phyloP scores from a whole-genome alignment of 2,329 filamentous ascomycete species.

The Immersiporthe knoxdaviesiana region DNA sequence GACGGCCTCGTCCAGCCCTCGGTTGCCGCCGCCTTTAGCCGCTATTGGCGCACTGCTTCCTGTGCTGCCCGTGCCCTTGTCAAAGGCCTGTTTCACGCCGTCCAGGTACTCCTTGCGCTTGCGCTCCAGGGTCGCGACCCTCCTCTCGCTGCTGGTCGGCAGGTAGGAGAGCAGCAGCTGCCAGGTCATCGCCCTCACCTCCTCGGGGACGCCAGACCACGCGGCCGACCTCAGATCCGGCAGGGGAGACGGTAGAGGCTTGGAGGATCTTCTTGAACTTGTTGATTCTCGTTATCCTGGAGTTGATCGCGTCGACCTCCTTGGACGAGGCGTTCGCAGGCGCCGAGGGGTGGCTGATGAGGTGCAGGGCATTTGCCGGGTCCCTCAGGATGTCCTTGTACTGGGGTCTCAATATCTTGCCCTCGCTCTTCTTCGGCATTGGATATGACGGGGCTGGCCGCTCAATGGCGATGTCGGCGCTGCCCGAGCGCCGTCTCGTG shows the following conservation, averaged over 20 bases:
- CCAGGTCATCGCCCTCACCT: slow-evolving; percentile 99
- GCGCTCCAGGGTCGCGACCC: slow-evolving; percentile 85
- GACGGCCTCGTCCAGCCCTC: slow-evolving; percentile 90
- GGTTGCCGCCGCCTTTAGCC: slow-evolving; percentile 33
- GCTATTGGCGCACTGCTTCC: slow-evolving; percentile 28
- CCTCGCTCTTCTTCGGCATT: slow-evolving; percentile 84
- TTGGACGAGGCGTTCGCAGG: slow-evolving; percentile 76
- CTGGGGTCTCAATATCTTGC: slow-evolving; percentile 93
- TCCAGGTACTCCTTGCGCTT: slow-evolving; percentile 97
- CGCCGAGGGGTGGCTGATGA: slow-evolving; percentile 84
- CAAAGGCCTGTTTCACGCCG: slow-evolving; percentile 76
- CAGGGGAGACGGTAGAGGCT: slow-evolving; percentile 83
- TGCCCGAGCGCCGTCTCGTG: slow-evolving; percentile 69
- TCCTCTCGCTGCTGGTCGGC: slow-evolving; percentile 92
- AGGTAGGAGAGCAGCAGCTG: slow-evolving; percentile 93
- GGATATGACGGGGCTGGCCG: slow-evolving; percentile 82
- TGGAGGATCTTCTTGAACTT: slow-evolving; percentile 98
- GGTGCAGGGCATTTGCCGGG: slow-evolving; percentile 90
- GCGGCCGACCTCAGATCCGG: slow-evolving; percentile 81
- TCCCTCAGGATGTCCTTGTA: slow-evolving; percentile 93
- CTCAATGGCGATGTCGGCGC: slow-evolving; percentile 92
- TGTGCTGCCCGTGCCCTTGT: slow-evolving; percentile 58
- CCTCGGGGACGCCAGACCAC: slow-evolving; percentile 93
- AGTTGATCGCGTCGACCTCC: slow-evolving; percentile 82
- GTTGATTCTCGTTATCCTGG: slow-evolving; percentile 91